Evolutionary conservation across 139 green algal genomes (phyloP).

Genomic region (Picochlorum sp.): DNA sequence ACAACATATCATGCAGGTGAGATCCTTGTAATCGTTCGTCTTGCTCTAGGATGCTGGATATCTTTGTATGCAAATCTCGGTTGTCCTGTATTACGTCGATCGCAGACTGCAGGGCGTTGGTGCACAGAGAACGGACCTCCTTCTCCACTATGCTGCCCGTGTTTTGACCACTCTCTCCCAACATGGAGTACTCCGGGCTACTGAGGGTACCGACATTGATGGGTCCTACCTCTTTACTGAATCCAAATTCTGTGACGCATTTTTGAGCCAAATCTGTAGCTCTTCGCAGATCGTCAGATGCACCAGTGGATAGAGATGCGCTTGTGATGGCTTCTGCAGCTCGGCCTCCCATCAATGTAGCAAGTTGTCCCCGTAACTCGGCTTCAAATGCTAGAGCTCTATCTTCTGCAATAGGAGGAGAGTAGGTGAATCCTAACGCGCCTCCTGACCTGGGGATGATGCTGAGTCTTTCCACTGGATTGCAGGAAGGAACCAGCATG

Average conservation of each 20-base stretch:
- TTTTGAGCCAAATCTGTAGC: slow-evolving; percentile 76
- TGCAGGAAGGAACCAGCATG: slow-evolving; percentile 40
- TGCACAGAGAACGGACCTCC: slow-evolving; percentile 55
- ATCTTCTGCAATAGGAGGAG: slow-evolving; percentile 57
- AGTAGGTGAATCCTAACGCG: slow-evolving; percentile 77
- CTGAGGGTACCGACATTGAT: slow-evolving; percentile 45
- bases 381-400: slow-evolving; percentile 76
- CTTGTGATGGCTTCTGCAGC: slow-evolving; percentile 78
- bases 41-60: slow-evolving; percentile 30
- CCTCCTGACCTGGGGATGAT: slow-evolving; percentile 80
- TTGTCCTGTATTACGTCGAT: slow-evolving; percentile 49
- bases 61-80: slow-evolving; percentile 24
- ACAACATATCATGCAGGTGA: slow-evolving; percentile 7
- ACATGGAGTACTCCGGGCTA: slow-evolving; percentile 3
- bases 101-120: slow-evolving; percentile 54
- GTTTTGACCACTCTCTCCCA: slow-evolving; percentile 49
- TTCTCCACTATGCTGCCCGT: slow-evolving; percentile 31
- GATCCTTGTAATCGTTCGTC: slow-evolving; percentile 52
- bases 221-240: slow-evolving; percentile 59
- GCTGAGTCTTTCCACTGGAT: slow-evolving; percentile 52
- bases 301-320: slow-evolving; percentile 40
- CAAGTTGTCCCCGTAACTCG: slow-evolving; percentile 77
- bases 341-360: slow-evolving; percentile 77
- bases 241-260: slow-evolving; percentile 58
- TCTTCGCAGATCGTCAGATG: slow-evolving; percentile 77